Evolutionary conservation across 305 asterid genomes (phyloP).

Genomic region (Fraxinus velutina): DNA sequence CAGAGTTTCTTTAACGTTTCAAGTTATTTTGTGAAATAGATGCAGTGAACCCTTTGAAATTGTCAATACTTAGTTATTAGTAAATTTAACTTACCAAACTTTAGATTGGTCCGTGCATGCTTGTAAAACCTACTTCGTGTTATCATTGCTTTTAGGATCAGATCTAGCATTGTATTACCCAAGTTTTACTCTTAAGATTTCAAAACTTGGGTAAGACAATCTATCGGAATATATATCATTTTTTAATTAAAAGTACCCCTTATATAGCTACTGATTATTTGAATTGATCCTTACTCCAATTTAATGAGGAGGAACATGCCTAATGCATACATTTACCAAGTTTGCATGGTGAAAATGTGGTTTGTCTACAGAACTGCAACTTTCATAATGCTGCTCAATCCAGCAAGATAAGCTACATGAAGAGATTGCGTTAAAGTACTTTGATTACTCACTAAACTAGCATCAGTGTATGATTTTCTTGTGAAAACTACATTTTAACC

Average conservation of each 20-base stretch:
- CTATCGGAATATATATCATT: background rate
- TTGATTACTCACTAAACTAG: background rate
- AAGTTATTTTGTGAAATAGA: background rate
- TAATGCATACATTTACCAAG: background rate
- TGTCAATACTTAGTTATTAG: background rate
- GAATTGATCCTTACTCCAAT: constrained; percentile 8
- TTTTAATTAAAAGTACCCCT: background rate
- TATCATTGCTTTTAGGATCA: constrained; percentile 9
- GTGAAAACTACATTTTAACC: background rate
- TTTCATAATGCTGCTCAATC: constrained; percentile 15
- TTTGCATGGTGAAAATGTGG: constrained; percentile 7
- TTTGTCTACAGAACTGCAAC: background rate
- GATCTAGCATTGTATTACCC: background rate
- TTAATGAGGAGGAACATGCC: constrained; percentile 10
- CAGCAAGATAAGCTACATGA: constrained; percentile 6
- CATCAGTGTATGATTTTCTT: background rate
- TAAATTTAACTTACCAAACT: background rate
- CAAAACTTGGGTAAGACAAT: background rate
- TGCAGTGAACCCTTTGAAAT: constrained; percentile 11
- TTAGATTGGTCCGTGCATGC: background rate
- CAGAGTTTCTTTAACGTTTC: background rate
- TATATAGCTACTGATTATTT: background rate
- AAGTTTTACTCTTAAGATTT: background rate
- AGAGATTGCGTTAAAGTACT: background rate
- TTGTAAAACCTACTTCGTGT: background rate